Evolutionary conservation across 306 rosid genomes (phyloP).

Genomic region (Rosa rugosa): DNA sequence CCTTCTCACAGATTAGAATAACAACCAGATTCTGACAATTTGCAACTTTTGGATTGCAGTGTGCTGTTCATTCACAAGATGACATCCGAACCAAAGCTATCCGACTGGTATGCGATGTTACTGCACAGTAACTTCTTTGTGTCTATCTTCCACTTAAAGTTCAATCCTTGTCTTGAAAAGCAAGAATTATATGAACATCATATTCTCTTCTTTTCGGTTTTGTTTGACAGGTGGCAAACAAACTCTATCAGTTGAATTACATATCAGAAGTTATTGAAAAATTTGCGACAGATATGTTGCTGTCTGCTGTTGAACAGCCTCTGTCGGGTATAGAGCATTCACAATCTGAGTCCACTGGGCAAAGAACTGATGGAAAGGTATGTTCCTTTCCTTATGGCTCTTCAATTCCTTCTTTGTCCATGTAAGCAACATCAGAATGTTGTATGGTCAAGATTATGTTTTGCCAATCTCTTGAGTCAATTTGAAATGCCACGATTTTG

Average conservation of each 20-base stretch:
- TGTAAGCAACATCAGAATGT: constrained; percentile 4
- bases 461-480: neutral
- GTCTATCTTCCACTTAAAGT: constrained; percentile 10
- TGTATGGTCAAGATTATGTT: neutral
- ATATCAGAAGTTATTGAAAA: constrained; percentile 74
- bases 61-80: constrained; percentile 90
- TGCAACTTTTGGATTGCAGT: constrained; percentile 50
- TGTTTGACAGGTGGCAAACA: constrained; percentile 80
- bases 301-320: constrained; percentile 59
- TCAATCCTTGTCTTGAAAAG: neutral
- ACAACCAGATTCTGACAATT: neutral
- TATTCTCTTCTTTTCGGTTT: constrained; percentile 11
- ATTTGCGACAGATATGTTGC: constrained; percentile 73
- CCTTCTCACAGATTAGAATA: constrained; percentile 14
- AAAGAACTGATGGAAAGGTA: constrained; percentile 53
- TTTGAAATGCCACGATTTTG: neutral
- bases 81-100: constrained; percentile 96
- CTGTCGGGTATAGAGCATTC: constrained; percentile 46
- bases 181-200: constrained; percentile 7
- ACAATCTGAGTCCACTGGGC: constrained; percentile 51
- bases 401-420: neutral
- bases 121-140: neutral
- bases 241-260: constrained; percentile 84
- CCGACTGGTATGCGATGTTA: constrained; percentile 71
- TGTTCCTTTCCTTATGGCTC: constrained; percentile 16